Conservation (phyloP, 345 rosid species). For the Ailanthus altissimus region DNA sequence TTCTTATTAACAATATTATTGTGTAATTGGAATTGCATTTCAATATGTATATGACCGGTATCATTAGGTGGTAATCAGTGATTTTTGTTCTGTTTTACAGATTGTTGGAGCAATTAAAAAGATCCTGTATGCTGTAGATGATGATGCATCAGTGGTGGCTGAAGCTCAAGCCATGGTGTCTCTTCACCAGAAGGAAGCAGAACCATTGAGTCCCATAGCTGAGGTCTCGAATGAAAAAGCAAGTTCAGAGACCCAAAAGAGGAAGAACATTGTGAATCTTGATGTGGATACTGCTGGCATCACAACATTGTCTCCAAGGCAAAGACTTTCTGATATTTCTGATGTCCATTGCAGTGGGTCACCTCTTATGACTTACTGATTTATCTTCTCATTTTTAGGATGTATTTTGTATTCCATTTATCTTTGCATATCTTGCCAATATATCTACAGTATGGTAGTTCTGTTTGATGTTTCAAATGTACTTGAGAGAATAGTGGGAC, state of each 20-base stretch:
- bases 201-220: slow-evolving; percentile 63
- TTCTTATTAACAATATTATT: no score
- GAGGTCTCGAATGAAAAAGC: slow-evolving; percentile 72
- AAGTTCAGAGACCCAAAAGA: slow-evolving; percentile 65
- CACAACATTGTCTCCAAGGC: slow-evolving; percentile 73
- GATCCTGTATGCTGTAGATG: slow-evolving; percentile 78
- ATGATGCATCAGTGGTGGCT: slow-evolving; percentile 58
- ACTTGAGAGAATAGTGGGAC: slow-evolving; percentile 16
- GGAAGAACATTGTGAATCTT: slow-evolving; percentile 67
- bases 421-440: slow-evolving; percentile 13
- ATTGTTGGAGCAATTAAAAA: slow-evolving; percentile 77
- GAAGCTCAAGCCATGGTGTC: slow-evolving; percentile 76
- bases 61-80: neutral
- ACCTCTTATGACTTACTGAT: slow-evolving; percentile 83
- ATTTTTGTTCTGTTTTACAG: slow-evolving; percentile 36
- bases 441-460: neutral
- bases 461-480: slow-evolving; percentile 23
- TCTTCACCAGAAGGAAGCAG: slow-evolving; percentile 39
- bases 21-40: neutral
- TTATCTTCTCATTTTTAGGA: neutral
- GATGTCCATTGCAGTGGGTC: slow-evolving; percentile 92
- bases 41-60: neutral
- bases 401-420: neutral
- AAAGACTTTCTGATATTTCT: slow-evolving; percentile 79
- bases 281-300: slow-evolving; percentile 79